Evolutionary conservation across 441 rosid species (phyloP).

Genomic region (Eutrema salsugineum): DNA sequence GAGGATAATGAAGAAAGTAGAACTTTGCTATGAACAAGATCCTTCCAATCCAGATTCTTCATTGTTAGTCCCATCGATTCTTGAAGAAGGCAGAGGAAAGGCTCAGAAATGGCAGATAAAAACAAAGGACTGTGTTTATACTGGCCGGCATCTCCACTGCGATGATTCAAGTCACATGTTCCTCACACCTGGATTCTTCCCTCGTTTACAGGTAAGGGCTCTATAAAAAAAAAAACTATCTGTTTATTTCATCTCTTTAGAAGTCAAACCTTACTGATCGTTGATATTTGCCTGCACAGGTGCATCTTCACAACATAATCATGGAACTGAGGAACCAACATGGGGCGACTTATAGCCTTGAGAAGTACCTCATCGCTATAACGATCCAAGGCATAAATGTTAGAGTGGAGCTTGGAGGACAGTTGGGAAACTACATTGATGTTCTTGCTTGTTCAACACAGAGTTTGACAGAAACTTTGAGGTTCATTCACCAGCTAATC

Average conservation of each 20-base stretch:
- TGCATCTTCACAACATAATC: constrained; percentile 78
- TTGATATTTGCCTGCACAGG: constrained; percentile 44
- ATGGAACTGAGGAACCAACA: constrained; percentile 74
- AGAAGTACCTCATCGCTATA: constrained; percentile 74
- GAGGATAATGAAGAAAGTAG: constrained; percentile 84
- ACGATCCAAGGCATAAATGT: constrained; percentile 71
- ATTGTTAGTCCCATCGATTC: constrained; percentile 76
- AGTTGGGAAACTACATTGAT: constrained; percentile 77
- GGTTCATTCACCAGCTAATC: constrained; percentile 70
- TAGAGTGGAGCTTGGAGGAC: constrained; percentile 95
- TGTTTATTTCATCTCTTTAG: constrained; percentile 11
- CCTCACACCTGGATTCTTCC: constrained; percentile 90
- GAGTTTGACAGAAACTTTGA: constrained; percentile 83
- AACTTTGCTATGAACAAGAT: constrained; percentile 79
- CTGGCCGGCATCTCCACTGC: constrained; percentile 89
- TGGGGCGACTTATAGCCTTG: constrained; percentile 82
- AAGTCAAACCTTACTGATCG: constrained; percentile 17
- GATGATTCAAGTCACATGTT: constrained; percentile 90
- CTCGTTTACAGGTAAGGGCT: constrained; percentile 73
- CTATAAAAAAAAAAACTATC: neutral
- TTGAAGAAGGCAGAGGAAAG: constrained; percentile 91
- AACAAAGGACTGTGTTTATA: constrained; percentile 52
- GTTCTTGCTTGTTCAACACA: constrained; percentile 87
- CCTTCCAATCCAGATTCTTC: constrained; percentile 68
- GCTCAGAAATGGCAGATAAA: constrained; percentile 76